Evolutionary conservation across 2,329 filamentous ascomycete genomes (phyloP).

Genomic region (Aciculosporium take): DNA sequence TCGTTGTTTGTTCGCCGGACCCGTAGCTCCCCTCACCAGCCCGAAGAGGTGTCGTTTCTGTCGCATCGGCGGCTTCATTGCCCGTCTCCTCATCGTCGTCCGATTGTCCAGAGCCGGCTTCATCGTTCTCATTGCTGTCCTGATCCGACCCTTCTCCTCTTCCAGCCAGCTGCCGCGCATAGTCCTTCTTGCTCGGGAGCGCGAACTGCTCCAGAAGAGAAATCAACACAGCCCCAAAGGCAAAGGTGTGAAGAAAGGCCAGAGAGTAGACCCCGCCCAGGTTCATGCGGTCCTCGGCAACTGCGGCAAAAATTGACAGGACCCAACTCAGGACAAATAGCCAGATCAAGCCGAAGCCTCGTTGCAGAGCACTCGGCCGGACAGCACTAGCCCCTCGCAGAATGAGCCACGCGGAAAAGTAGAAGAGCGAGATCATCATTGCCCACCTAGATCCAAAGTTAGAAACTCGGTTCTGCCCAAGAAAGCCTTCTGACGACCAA

Average conservation of each 20-base stretch:
- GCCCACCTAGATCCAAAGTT: conserved; percentile 42
- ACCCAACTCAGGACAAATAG: conserved; percentile 64
- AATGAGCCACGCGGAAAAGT: conserved; percentile 70
- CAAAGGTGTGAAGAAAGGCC: conserved; percentile 62
- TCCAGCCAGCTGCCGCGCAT: conserved; percentile 43
- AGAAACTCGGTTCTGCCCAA: conserved; percentile 6
- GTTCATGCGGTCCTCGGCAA: conserved; percentile 61
- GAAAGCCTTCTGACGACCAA: no score
- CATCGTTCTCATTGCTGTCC: conserved; percentile 17
- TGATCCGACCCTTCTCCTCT: conserved; percentile 30
- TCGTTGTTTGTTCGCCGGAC: conserved; percentile 25
- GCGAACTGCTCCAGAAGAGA: conserved; percentile 69
- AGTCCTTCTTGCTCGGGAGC: conserved; percentile 56
- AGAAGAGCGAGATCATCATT: conserved; percentile 72
- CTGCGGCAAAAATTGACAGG: conserved; percentile 54
- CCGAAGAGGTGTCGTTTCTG: conserved; percentile 41
- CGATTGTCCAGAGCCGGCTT: conserved; percentile 14
- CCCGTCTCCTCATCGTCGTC: conserved; percentile 6
- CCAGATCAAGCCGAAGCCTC: conserved; percentile 73
- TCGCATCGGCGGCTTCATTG: conserved; percentile 21
- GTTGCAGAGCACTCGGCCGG: conserved; percentile 73
- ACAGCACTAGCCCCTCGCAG: conserved; percentile 64
- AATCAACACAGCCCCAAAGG: conserved; percentile 61
- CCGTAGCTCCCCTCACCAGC: conserved; percentile 20
- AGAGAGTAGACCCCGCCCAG: conserved; percentile 68